Conservation (phyloP, 352 stramenopile genomes). For the Phytophthora aleatoria region DNA sequence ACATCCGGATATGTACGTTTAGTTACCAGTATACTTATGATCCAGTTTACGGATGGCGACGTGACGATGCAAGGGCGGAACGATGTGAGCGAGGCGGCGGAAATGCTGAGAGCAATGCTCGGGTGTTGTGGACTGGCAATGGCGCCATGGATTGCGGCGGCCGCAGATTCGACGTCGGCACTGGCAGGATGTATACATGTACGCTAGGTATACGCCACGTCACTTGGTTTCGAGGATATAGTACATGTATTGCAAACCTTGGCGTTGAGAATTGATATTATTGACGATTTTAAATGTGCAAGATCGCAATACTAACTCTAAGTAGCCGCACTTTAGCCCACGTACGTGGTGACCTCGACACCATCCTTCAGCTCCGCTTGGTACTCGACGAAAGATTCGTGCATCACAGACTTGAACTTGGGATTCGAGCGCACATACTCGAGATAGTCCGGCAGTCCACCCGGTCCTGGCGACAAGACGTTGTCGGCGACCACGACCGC, state of each 20-base stretch:
- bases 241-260: too few relatives aligned
- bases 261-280: too few relatives aligned
- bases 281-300: too few relatives aligned
- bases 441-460: conserved; percentile 31
- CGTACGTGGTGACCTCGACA: conserved; percentile 33
- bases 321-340: conserved; percentile 4
- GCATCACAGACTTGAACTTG: conserved; percentile 37
- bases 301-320: too few relatives aligned
- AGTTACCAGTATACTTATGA: neutral
- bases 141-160: conserved; percentile 1
- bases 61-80: conserved; percentile 28
- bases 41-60: conserved; percentile 4
- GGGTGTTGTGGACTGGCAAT: neutral
- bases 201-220: conserved; percentile 8
- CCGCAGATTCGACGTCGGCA: neutral
- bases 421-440: conserved; percentile 36
- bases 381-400: conserved; percentile 37
- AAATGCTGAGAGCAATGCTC: neutral
- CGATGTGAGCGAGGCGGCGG: neutral
- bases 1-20: neutral
- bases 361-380: conserved; percentile 32
- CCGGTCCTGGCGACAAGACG: conserved; percentile 31
- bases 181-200: neutral
- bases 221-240: neutral
- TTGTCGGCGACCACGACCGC: conserved; percentile 44